Evolutionary conservation across 768 basidiomycete genomes (phyloP).

Genomic region (Sporobolomyces roseus): DNA sequence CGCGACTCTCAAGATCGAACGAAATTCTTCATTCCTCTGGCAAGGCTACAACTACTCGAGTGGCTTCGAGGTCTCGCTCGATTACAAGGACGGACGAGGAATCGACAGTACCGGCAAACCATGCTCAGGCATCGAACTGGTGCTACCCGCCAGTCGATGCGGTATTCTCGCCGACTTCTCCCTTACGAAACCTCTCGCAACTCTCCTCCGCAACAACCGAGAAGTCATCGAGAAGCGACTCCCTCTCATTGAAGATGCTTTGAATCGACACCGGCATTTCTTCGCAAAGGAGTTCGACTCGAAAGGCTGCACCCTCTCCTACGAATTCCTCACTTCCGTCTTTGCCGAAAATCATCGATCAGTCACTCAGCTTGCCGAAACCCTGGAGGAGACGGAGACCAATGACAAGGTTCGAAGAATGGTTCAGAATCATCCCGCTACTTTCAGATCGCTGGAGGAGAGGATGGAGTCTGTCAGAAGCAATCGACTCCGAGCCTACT

Average conservation of each 20-base stretch:
- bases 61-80: constrained; percentile 63
- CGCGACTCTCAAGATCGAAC: constrained; percentile 29
- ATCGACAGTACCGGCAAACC: constrained; percentile 10
- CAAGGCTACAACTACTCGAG: constrained; percentile 34
- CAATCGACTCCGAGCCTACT: constrained; percentile 61
- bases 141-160: constrained; percentile 56
- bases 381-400: constrained; percentile 54
- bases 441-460: constrained; percentile 57
- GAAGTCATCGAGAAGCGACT: constrained; percentile 18
- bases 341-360: constrained; percentile 58
- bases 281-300: constrained; percentile 54
- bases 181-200: constrained; percentile 58
- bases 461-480: constrained; percentile 57
- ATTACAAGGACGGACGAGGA: constrained; percentile 50
- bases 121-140: constrained; percentile 52
- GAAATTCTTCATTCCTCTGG: constrained; percentile 39
- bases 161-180: constrained; percentile 66
- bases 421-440: constrained; percentile 53
- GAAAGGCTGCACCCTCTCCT: constrained; percentile 60
- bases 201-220: constrained; percentile 37
- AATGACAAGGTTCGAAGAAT: constrained; percentile 60
- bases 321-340: constrained; percentile 61
- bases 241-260: constrained; percentile 52
- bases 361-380: constrained; percentile 49
- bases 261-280: constrained; percentile 58